These are phyloP conservation scores for Jacaranda copaia DNA, from an alignment of 257 asterid genomes.

Conservation along the genomic window DNA sequence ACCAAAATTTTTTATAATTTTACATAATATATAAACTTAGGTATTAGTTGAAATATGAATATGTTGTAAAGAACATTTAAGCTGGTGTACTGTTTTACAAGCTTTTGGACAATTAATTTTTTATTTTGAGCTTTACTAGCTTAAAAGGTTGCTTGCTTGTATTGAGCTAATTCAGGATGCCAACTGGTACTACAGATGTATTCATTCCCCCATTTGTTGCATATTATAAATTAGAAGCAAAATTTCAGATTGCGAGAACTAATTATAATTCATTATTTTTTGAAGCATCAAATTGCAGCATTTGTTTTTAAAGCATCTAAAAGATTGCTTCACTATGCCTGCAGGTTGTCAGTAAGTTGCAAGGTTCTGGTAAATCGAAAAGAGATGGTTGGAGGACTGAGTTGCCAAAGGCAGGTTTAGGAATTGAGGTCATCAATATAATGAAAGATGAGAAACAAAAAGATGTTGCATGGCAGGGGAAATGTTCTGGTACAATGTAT, in stretches of 20 bases:
- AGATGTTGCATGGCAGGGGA: constrained; percentile 94
- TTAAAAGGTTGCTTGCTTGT: background rate
- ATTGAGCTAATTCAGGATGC: background rate
- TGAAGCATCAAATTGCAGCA: background rate
- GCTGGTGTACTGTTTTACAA: background rate
- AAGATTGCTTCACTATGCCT: constrained; percentile 14
- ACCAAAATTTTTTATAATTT: background rate
- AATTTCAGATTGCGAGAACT: background rate
- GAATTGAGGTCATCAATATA: constrained; percentile 69
- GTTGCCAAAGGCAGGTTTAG: constrained; percentile 77
- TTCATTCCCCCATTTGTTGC: background rate
- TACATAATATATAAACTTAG: background rate
- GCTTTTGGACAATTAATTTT: background rate
- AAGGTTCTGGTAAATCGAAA: constrained; percentile 85
- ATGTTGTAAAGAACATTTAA: background rate
- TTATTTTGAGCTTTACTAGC: constrained; percentile 1
- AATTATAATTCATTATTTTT: background rate
- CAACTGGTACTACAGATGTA: background rate
- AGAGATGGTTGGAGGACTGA: constrained; percentile 87
- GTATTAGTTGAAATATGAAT: background rate
- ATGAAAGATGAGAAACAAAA: constrained; percentile 85
- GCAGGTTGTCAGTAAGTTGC: constrained; percentile 90
- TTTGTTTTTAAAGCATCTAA: constrained; percentile 15
- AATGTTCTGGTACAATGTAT: constrained; percentile 99
- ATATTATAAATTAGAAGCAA: background rate